Conservation (phyloP, 2,329 filamentous ascomycete genomes). For the Claviceps spartinae region DNA sequence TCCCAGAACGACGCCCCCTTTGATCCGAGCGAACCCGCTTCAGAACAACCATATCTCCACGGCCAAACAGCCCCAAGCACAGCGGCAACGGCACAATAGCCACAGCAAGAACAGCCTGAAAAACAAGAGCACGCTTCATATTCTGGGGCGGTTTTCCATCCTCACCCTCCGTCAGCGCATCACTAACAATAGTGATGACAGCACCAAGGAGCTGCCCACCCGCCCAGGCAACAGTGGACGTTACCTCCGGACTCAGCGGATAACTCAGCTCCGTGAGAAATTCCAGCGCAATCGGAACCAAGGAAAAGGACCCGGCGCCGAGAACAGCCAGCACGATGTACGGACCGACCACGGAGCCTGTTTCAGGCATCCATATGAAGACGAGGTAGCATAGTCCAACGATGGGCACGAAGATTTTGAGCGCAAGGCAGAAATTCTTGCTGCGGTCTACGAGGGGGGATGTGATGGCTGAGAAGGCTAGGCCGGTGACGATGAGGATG, state of each 20-base stretch:
- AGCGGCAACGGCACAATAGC: slow-evolving; percentile 54
- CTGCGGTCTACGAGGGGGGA: slow-evolving; percentile 76
- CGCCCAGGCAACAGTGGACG: slow-evolving; percentile 71
- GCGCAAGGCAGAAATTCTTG: slow-evolving; percentile 61
- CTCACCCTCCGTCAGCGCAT: slow-evolving; percentile 49
- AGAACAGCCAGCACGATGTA: slow-evolving; percentile 65
- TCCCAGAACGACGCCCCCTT: slow-evolving; percentile 3
- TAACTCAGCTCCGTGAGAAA: slow-evolving; percentile 78
- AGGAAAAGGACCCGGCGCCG: slow-evolving; percentile 64
- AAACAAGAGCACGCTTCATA: slow-evolving; percentile 65
- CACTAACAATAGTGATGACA: slow-evolving; percentile 70
- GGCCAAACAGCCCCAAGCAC: slow-evolving; percentile 56
- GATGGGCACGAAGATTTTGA: slow-evolving; percentile 63
- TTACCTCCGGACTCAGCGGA: slow-evolving; percentile 75
- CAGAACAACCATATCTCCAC: slow-evolving; percentile 35
- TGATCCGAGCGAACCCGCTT: slow-evolving; percentile 35
- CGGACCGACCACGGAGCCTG: slow-evolving; percentile 48
- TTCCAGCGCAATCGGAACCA: slow-evolving; percentile 78
- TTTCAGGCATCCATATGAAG: slow-evolving; percentile 63
- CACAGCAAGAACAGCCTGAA: slow-evolving; percentile 59
- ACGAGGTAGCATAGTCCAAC: slow-evolving; percentile 60
- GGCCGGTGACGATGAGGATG: slow-evolving; percentile 75
- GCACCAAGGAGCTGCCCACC: slow-evolving; percentile 77
- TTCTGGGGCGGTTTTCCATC: slow-evolving; percentile 47
- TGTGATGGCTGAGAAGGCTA: slow-evolving; percentile 60